phyloP scores from a whole-genome alignment of 768 basidiomycete genomes.

The Tulasnella sp. region DNA sequence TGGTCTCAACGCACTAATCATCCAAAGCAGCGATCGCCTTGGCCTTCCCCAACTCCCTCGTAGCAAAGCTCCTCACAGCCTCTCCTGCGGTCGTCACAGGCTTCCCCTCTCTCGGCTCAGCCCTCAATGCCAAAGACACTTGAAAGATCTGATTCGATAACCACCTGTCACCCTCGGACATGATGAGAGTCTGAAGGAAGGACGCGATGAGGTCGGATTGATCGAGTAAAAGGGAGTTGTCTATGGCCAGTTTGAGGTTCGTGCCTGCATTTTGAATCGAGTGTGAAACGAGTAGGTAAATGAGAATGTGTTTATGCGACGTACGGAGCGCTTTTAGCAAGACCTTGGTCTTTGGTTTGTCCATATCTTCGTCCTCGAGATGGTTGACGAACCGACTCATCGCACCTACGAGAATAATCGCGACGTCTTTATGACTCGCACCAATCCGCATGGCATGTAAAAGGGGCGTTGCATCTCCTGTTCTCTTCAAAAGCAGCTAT shows the following conservation, averaged over 20 bases:
- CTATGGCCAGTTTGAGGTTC: slow-evolving; percentile 87
- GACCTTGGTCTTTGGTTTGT: slow-evolving; percentile 52
- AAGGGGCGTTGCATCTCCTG: slow-evolving; percentile 77
- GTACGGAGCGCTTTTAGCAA: slow-evolving; percentile 71
- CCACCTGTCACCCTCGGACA: slow-evolving; percentile 94
- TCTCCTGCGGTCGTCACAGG: slow-evolving; percentile 67
- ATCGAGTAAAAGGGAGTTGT: slow-evolving; percentile 69
- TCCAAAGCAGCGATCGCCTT: slow-evolving; percentile 68
- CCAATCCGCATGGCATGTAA: slow-evolving; percentile 66
- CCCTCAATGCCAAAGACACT: slow-evolving; percentile 57
- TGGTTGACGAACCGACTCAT: slow-evolving; percentile 88
- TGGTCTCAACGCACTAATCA: slow-evolving; percentile 59
- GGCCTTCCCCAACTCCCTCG: slow-evolving; percentile 71
- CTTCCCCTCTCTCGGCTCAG: slow-evolving; percentile 47
- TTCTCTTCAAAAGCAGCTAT: slow-evolving; percentile 78
- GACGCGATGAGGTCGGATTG: slow-evolving; percentile 82
- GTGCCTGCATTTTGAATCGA: slow-evolving; percentile 39
- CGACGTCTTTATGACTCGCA: slow-evolving; percentile 46
- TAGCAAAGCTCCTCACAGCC: slow-evolving; percentile 78
- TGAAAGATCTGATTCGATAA: slow-evolving; percentile 59
- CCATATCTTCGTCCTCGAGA: slow-evolving; percentile 69
- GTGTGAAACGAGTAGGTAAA: not conserved
- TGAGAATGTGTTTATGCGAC: slow-evolving; percentile 25
- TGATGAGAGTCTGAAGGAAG: slow-evolving; percentile 88
- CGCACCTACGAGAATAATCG: slow-evolving; percentile 79